Evolutionary conservation across 1,284 basidiomycete species (phyloP).

Genomic region (Macrocystidia cucumis): DNA sequence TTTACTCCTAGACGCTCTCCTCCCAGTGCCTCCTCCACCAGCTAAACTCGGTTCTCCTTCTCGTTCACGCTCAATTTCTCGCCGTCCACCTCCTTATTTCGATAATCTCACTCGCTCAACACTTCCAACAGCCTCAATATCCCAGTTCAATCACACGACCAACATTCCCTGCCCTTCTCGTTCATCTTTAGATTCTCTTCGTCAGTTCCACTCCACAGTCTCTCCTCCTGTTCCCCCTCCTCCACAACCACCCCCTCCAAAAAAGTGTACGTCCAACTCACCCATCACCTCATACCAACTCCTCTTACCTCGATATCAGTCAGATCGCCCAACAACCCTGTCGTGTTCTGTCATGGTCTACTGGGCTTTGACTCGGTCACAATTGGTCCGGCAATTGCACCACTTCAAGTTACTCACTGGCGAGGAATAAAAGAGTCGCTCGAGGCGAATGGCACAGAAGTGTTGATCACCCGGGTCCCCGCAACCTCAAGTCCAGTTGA

Average conservation of each 20-base stretch:
- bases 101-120: slow-evolving; percentile 55
- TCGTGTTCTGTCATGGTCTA: slow-evolving; percentile 92
- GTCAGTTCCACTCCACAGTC: too few relatives aligned
- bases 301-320: too few relatives aligned
- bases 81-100: slow-evolving; percentile 50
- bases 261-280: too few relatives aligned
- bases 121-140: slow-evolving; percentile 56
- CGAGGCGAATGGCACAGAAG: slow-evolving; percentile 82
- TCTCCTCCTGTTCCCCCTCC: slow-evolving; percentile 20
- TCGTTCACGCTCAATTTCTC: slow-evolving; percentile 22
- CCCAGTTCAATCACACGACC: slow-evolving; percentile 22
- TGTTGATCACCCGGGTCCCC: slow-evolving; percentile 88
- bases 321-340: slow-evolving; percentile 69
- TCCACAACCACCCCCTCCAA: slow-evolving; percentile 10
- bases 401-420: slow-evolving; percentile 89
- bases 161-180: slow-evolving; percentile 14
- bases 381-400: slow-evolving; percentile 65
- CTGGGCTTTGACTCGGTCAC: slow-evolving; percentile 81
- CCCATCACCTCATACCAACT: too few relatives aligned
- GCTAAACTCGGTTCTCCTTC: too few relatives aligned
- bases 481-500: slow-evolving; percentile 84
- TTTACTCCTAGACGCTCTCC: too few relatives aligned
- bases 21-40: too few relatives aligned
- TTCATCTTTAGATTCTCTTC: slow-evolving; percentile 59
- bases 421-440: slow-evolving; percentile 89